Evolutionary conservation across 805 yeast species (phyloP), one percentile per base, ranked within the genome.

Genomic region (Myxozyma neotropica): DNA sequence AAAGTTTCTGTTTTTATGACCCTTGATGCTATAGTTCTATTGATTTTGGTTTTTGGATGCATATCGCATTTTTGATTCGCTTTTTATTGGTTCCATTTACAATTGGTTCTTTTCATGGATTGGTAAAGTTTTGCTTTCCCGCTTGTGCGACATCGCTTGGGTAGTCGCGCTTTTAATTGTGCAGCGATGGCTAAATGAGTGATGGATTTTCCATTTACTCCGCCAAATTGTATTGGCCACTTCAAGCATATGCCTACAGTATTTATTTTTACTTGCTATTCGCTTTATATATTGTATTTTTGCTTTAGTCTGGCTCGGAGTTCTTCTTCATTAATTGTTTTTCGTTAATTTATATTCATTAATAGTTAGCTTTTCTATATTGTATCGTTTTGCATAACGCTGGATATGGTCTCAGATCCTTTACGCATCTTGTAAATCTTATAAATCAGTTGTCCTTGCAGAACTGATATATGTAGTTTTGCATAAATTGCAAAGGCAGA

Each of bases 21-120:
- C 17, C 21, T 38, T 38, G 35, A 24, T 26, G 45, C 23, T 3
- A 15, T 26, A 27, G 4, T 40, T 17, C 10, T 29, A 17, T 4
- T 26, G 13, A 15, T 48, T 33, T 17, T 48, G 43, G 46, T 10
- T 50, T 50, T 50, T 39, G 54, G 46, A 26, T 50, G 46, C 54
- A 40, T 50, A 39, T 19, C 26, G 46, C 54, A 40, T 23, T n/a
- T 13, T 38, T 15, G 6, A 15, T 4, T 4, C 42, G 42, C 6
- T 4, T 43, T 23, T 17, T 43, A n/a, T 19, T 43, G 27, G 47
- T 17, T 39, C 21, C 24, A 47, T 12, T 7, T 47, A 27, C 42
- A 8, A 29, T 33, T 47, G 42, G 52, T 24, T 24, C 7, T 15
- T 29, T 6, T 10, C 33, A 29, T 10, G 6, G 33, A 29, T 29